Evolutionary conservation across 352 stramenopile species (phyloP).

Genomic region (Phytophthora podocarpi): DNA sequence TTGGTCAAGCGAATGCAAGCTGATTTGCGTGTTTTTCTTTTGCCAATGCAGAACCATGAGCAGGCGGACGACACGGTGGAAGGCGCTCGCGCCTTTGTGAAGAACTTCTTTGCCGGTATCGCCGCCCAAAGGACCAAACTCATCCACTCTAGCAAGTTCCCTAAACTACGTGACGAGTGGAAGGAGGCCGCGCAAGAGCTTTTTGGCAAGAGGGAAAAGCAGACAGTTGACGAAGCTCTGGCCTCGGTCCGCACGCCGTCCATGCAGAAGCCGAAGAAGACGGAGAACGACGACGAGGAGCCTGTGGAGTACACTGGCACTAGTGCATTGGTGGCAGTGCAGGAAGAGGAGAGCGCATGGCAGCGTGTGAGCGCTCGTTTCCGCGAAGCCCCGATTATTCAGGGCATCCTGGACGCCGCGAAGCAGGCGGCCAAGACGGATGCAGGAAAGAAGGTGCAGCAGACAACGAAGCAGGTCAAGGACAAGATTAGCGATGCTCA

Average conservation of each 20-base stretch:
- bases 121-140: slow-evolving; percentile 64
- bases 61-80: slow-evolving; percentile 38
- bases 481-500: slow-evolving; percentile 83
- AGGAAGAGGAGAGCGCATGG: slow-evolving; percentile 94
- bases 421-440: slow-evolving; percentile 81
- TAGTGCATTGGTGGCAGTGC: slow-evolving; percentile 86
- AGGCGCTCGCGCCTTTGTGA: slow-evolving; percentile 57
- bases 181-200: slow-evolving; percentile 77
- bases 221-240: slow-evolving; percentile 77
- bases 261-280: slow-evolving; percentile 43
- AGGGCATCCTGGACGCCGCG: slow-evolving; percentile 84
- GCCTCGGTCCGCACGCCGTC: slow-evolving; percentile 66
- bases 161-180: slow-evolving; percentile 69
- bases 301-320: slow-evolving; percentile 66
- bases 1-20: not conserved
- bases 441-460: slow-evolving; percentile 71
- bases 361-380: slow-evolving; percentile 94
- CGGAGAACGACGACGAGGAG: slow-evolving; percentile 43
- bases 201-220: slow-evolving; percentile 75
- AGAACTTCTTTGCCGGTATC: slow-evolving; percentile 59
- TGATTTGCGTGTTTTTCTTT: slow-evolving; percentile 1
- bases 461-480: slow-evolving; percentile 76
- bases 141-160: slow-evolving; percentile 49
- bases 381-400: slow-evolving; percentile 95
- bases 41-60: slow-evolving; percentile 26